Evolutionary conservation across 495 filamentous ascomycete genomes (phyloP).

Genomic region (Penicillium malachiteum): DNA sequence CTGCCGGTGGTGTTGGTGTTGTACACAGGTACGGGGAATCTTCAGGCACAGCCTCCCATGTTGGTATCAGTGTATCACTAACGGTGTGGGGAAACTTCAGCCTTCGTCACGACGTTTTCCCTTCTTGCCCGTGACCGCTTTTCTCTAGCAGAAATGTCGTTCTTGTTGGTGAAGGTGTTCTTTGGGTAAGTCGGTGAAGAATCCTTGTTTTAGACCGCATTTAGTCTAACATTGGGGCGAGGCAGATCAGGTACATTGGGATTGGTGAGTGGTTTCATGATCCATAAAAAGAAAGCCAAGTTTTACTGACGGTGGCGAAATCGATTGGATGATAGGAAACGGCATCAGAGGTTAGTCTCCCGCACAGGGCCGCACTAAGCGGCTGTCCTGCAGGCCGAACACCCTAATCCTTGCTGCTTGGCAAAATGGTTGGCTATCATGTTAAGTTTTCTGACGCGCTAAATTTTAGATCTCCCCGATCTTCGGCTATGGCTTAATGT

Average conservation of each 20-base stretch:
- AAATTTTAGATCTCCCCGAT: constrained; percentile 49
- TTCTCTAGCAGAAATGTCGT: constrained; percentile 73
- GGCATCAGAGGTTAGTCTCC: constrained; percentile 44
- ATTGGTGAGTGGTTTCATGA: constrained; percentile 59
- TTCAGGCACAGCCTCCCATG: constrained; percentile 8
- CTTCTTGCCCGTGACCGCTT: constrained; percentile 79
- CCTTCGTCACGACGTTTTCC: constrained; percentile 90
- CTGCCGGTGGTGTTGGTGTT: constrained; percentile 81
- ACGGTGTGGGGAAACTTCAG: constrained; percentile 42
- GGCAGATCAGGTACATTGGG: constrained; percentile 71
- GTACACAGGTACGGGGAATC: constrained; percentile 58
- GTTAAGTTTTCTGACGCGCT: constrained; percentile 42
- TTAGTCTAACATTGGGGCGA: constrained; percentile 29
- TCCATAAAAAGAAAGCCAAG: constrained; percentile 4
- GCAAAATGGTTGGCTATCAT: constrained; percentile 43
- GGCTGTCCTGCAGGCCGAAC: constrained; percentile 35
- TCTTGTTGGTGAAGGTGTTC: constrained; percentile 82
- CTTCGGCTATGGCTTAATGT: constrained; percentile 49
- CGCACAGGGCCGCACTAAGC: constrained; percentile 23
- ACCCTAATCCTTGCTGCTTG: constrained; percentile 32
- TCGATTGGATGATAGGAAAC: constrained; percentile 52
- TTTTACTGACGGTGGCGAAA: constrained; percentile 45
- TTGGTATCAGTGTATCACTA: constrained; percentile 3
- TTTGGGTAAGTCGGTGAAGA: constrained; percentile 57
- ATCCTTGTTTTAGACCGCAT: constrained; percentile 27